Percentiles rank a stretch among this genome's conserved stretches.
Conservation (phyloP, 495 filamentous ascomycete species). For the Neurospora sp. region DNA sequence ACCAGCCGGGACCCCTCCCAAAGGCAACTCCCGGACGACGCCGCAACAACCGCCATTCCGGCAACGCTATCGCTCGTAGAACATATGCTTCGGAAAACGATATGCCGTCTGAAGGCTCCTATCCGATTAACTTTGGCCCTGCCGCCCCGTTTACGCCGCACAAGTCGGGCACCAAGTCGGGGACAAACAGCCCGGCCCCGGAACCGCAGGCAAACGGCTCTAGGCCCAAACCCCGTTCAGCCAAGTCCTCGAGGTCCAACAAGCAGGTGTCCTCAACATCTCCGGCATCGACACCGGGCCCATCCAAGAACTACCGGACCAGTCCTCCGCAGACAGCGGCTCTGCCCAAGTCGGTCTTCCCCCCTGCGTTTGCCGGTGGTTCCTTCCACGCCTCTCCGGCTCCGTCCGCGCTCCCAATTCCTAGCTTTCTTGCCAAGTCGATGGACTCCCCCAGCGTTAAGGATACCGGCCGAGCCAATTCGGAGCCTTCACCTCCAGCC, state of each 20-base stretch:
- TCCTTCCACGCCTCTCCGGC: constrained; percentile 95
- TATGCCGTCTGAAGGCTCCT: constrained; percentile 17
- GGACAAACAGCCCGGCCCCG: constrained; percentile 14
- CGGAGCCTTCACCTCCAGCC: constrained; percentile 28
- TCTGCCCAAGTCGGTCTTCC: constrained; percentile 28
- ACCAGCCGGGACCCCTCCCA: constrained; percentile 2
- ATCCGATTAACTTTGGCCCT: constrained; percentile 14
- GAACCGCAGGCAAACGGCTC: constrained; percentile 12
- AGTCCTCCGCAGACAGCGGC: constrained; percentile 29
- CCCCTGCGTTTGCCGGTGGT: constrained; percentile 74
- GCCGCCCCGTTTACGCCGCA: constrained; percentile 28
- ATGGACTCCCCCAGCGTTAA: constrained; percentile 45
- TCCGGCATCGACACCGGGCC: constrained; percentile 24
- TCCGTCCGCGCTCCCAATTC: constrained; percentile 84
- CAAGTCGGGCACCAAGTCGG: constrained; percentile 19
- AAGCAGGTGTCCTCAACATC: constrained; percentile 24
- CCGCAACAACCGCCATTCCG: constrained; percentile 24
- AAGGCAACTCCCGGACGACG: constrained; percentile 33
- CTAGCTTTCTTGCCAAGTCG: constrained; percentile 81
- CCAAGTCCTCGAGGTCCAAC: constrained; percentile 25
- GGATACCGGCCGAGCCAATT: constrained; percentile 20
- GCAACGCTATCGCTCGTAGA: constrained; percentile 27
- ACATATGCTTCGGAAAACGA: constrained; percentile 42
- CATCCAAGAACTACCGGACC: constrained; percentile 23
- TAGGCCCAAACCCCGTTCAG: constrained; percentile 23